Percentiles rank a stretch among this genome's conserved stretches.
Conservation (phyloP, 257 asterid species). For the Ocimum tenuiflorum region DNA sequence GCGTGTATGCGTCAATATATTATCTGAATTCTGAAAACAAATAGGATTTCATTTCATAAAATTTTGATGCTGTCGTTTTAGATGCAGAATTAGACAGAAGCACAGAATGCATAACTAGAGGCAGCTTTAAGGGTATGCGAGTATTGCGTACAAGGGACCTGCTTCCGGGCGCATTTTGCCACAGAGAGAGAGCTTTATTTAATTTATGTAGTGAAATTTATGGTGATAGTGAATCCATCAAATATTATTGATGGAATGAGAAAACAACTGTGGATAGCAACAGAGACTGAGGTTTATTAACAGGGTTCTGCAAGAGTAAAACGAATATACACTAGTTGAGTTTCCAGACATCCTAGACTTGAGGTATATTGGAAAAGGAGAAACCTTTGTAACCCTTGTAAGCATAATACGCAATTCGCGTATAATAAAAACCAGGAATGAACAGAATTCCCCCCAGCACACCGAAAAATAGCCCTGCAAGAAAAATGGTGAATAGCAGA, state of each 20-base stretch:
- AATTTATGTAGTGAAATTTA: no score
- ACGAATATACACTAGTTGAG: background rate
- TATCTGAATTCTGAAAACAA: no score
- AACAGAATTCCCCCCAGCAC: conserved; percentile 69
- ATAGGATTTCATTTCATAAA: background rate
- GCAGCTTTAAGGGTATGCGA: no score
- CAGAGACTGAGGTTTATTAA: background rate
- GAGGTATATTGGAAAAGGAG: conserved; percentile 75
- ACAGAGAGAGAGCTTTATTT: no score
- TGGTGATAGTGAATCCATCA: no score
- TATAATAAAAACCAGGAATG: conserved; percentile 78
- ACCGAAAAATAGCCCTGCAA: conserved; percentile 62
- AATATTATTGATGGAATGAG: background rate
- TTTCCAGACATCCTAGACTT: conserved; percentile 38
- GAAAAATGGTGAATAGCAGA: background rate
- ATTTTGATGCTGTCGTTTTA: background rate
- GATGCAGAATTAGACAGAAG: conserved; percentile 8
- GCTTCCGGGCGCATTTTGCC: no score
- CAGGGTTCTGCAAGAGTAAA: background rate
- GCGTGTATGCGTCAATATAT: no score
- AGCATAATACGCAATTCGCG: conserved; percentile 79
- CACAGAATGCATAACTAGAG: conserved; percentile 15
- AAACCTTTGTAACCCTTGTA: conserved; percentile 86
- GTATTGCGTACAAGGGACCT: no score
- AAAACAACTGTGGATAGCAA: background rate